phyloP scores from a whole-genome alignment of 1,139 yeast species.

The Saccharomycopsis hybrid region DNA sequence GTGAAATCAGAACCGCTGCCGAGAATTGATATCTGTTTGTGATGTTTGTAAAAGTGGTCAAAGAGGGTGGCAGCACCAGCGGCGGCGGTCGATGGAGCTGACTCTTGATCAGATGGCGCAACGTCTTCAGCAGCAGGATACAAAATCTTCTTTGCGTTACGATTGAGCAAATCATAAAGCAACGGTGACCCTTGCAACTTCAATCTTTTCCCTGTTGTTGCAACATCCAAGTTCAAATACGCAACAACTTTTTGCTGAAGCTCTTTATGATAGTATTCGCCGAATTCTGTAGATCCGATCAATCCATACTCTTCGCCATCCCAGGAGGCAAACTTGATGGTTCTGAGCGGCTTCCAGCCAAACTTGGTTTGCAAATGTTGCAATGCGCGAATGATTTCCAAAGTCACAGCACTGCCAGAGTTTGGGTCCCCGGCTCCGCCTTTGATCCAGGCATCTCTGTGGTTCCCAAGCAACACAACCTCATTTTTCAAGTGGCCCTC shows the following conservation, averaged over 20 bases:
- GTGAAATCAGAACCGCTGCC: constrained; percentile 70
- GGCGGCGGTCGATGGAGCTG: constrained; percentile 34
- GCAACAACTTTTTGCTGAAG: constrained; percentile 46
- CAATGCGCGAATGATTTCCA: constrained; percentile 53
- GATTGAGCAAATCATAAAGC: constrained; percentile 36
- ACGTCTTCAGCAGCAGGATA: constrained; percentile 26
- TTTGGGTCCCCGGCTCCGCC: constrained; percentile 73
- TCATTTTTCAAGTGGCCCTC: constrained; percentile 47
- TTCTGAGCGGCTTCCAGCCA: constrained; percentile 60
- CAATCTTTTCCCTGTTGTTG: constrained; percentile 47
- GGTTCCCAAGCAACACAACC: constrained; percentile 58
- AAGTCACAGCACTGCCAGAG: constrained; percentile 52
- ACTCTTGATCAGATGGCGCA: constrained; percentile 27
- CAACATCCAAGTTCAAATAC: constrained; percentile 58
- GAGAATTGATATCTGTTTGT: constrained; percentile 37
- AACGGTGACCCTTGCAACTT: constrained; percentile 46
- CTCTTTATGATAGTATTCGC: constrained; percentile 44
- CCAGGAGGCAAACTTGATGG: constrained; percentile 60
- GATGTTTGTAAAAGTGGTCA: constrained; percentile 47
- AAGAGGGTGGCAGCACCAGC: constrained; percentile 24
- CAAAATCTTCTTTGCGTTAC: constrained; percentile 35
- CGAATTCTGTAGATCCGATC: constrained; percentile 65
- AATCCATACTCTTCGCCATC: constrained; percentile 71
- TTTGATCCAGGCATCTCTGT: constrained; percentile 68
- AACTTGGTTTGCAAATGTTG: constrained; percentile 31